Evolutionary conservation across 495 filamentous ascomycete species (phyloP).

Genomic region (Daldinia grandis): DNA sequence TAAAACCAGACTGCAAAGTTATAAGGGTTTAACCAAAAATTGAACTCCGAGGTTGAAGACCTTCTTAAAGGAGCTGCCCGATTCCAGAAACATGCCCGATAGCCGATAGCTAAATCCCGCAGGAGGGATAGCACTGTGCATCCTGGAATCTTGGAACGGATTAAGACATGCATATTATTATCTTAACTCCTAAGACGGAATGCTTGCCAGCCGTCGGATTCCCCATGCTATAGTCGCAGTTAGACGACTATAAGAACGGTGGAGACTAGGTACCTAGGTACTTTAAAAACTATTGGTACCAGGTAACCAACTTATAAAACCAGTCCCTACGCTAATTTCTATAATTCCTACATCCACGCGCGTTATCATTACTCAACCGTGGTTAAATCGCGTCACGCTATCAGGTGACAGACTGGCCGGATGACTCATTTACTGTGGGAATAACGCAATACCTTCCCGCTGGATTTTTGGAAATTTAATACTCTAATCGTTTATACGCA

Average conservation of each 20-base stretch:
- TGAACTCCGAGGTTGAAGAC: neutral
- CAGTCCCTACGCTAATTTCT: neutral
- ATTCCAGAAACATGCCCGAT: neutral
- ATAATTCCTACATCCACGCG: neutral
- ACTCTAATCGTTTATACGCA: neutral
- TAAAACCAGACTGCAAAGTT: neutral
- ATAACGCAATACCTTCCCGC: neutral
- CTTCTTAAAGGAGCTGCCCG: constrained; percentile 2
- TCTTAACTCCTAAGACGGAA: neutral
- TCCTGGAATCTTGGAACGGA: neutral
- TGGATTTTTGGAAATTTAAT: neutral
- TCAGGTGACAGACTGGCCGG: constrained; percentile 31
- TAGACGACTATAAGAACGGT: neutral
- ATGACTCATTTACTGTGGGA: constrained; percentile 12
- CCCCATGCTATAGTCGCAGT: neutral
- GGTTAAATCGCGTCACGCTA: constrained; percentile 21
- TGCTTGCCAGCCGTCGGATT: neutral
- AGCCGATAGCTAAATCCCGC: constrained; percentile 1
- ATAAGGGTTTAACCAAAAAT: neutral
- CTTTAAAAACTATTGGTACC: neutral
- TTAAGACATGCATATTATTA: neutral
- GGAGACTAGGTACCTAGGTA: neutral
- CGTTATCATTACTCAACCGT: constrained; percentile 2
- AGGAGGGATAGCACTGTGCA: neutral
- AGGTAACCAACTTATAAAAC: neutral